Percentiles rank a stretch among this genome's conserved stretches.
phyloP scores from a whole-genome alignment of 306 rosid species.

The Coriaria nepalensis region DNA sequence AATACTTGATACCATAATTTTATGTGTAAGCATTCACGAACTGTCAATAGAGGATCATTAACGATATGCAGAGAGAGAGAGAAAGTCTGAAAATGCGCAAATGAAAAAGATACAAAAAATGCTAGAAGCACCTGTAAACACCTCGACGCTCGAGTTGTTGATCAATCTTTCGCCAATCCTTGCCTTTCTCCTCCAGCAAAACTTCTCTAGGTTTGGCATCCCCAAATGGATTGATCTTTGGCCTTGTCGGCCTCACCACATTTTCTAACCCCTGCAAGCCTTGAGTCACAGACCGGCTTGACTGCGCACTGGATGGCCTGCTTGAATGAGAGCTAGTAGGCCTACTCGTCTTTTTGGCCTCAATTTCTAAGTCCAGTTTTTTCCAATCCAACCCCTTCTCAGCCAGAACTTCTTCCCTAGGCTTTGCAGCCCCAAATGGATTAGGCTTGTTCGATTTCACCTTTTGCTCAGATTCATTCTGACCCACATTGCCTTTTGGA shows the following conservation, averaged over 20 bases:
- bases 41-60: too few relatives aligned
- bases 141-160: constrained; percentile 69
- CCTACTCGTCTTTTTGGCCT: constrained; percentile 67
- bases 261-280: constrained; percentile 46
- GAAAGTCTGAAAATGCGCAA: not conserved
- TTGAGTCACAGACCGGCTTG: constrained; percentile 65
- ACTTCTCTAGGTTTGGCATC: constrained; percentile 95
- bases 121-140: constrained; percentile 52
- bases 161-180: constrained; percentile 93
- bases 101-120: constrained; percentile 5
- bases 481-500: constrained; percentile 28
- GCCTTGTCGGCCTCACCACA: constrained; percentile 35
- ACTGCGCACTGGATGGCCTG: constrained; percentile 91
- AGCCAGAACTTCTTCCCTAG: constrained; percentile 88
- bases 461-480: constrained; percentile 20
- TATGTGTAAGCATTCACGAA: too few relatives aligned
- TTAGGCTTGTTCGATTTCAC: constrained; percentile 48
- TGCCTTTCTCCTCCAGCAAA: constrained; percentile 67
- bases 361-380: constrained; percentile 70
- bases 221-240: constrained; percentile 87
- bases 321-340: constrained; percentile 81
- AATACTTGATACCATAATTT: too few relatives aligned
- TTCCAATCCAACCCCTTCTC: constrained; percentile 92
- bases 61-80: too few relatives aligned
- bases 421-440: constrained; percentile 86